Evolutionary conservation across 768 basidiomycete genomes (phyloP).

Genomic region (Pleurotus giganteus): DNA sequence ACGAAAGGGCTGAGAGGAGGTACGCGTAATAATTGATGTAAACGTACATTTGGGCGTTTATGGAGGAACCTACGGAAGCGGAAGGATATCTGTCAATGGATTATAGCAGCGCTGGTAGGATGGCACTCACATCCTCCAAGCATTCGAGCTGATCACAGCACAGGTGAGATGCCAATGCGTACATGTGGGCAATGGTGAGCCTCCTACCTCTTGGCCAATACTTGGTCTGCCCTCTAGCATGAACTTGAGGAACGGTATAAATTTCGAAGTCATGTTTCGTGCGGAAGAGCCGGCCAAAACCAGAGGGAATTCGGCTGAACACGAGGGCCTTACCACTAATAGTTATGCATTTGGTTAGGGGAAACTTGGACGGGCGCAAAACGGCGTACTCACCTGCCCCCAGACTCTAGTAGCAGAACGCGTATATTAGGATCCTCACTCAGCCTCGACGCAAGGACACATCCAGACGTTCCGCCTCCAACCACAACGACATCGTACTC

Average conservation of each 20-base stretch:
- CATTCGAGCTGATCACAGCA: constrained; percentile 46
- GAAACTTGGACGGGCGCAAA: neutral
- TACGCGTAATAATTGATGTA: neutral
- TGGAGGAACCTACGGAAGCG: constrained; percentile 36
- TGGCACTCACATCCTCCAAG: constrained; percentile 66
- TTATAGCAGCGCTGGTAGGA: no score
- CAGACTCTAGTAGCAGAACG: constrained; percentile 60
- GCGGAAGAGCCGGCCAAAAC: constrained; percentile 39
- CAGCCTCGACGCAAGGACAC: constrained; percentile 57
- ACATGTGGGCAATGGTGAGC: neutral
- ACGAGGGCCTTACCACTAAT: constrained; percentile 42
- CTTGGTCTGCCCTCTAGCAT: constrained; percentile 43
- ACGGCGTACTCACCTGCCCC: constrained; percentile 44
- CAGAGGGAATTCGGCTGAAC: constrained; percentile 43
- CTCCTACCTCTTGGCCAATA: constrained; percentile 67
- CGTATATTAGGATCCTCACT: constrained; percentile 52
- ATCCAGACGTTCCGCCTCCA: constrained; percentile 65
- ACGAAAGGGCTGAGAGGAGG: neutral
- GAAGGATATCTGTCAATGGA: neutral
- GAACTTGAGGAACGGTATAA: constrained; percentile 53
- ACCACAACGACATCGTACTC: constrained; percentile 45
- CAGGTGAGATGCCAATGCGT: neutral
- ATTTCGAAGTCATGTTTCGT: constrained; percentile 51
- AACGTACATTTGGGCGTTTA: constrained; percentile 57
- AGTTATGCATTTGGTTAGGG: neutral